These are phyloP conservation scores for Epichloe coenophiala DNA, from an alignment of 2,329 filamentous ascomycete species.

Conservation along the genomic window DNA sequence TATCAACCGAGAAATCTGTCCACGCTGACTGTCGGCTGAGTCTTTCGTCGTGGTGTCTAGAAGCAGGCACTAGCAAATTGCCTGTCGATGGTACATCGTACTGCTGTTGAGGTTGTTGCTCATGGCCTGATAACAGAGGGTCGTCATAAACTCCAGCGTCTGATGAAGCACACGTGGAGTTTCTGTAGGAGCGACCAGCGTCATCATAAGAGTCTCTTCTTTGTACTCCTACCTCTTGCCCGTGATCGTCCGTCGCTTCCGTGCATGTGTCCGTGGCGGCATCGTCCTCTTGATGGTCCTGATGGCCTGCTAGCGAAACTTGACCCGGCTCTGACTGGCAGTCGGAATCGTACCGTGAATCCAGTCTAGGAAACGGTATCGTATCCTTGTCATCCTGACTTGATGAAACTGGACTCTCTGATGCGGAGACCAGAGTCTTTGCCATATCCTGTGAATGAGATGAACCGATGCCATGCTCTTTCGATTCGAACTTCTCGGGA, in stretches of 20 bases:
- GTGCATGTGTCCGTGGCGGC: conserved; percentile 22
- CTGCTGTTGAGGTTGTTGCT: conserved; percentile 9
- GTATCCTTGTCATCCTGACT: conserved; percentile 9
- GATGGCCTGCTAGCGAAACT: conserved; percentile 12
- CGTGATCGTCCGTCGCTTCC: conserved; percentile 21
- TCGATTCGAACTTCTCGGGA: background rate
- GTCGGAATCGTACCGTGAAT: conserved; percentile 24
- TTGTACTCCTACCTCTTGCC: conserved; percentile 13
- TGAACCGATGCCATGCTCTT: conserved; percentile 5
- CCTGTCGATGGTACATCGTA: conserved; percentile 24
- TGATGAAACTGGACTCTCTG: conserved; percentile 7
- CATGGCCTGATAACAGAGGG: conserved; percentile 12
- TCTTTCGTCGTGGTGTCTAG: conserved; percentile 29
- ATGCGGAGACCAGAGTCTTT: conserved; percentile 35
- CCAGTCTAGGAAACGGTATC: conserved; percentile 22
- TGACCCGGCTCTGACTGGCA: conserved; percentile 24
- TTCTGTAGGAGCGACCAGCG: conserved; percentile 19
- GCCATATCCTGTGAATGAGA: conserved; percentile 25
- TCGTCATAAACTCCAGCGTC: conserved; percentile 19
- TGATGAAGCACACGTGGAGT: conserved; percentile 28
- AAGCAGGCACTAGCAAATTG: conserved; percentile 34
- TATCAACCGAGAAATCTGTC: conserved; percentile 47
- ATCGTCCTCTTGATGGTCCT: conserved; percentile 17
- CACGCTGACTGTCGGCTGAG: conserved; percentile 43
- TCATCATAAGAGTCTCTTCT: conserved; percentile 16